A percentile compares a stretch with the other conserved stretches of the same genome.
These are phyloP conservation scores for Sugiyamaella xylanicola DNA, from an alignment of 1,139 yeast species.

Conservation along the genomic window DNA sequence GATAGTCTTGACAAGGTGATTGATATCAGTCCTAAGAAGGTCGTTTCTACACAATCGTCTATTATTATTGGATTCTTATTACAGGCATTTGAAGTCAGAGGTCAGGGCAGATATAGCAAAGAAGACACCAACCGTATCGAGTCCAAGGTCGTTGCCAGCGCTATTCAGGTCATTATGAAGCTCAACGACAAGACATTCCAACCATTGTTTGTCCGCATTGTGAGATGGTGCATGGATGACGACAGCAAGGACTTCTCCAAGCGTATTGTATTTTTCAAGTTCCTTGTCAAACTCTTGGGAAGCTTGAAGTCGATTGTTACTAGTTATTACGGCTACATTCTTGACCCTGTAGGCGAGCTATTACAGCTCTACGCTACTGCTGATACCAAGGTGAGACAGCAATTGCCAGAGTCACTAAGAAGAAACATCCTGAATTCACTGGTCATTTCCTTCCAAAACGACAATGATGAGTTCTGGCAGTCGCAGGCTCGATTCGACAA, in stretches of 20 bases:
- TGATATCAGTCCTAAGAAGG: constrained; percentile 69
- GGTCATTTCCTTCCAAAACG: constrained; percentile 79
- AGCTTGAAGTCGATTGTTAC: constrained; percentile 85
- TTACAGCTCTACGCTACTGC: constrained; percentile 9
- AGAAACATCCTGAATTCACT: constrained; percentile 72
- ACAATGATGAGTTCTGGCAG: constrained; percentile 94
- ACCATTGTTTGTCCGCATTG: constrained; percentile 83
- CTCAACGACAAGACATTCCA: constrained; percentile 91
- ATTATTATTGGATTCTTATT: constrained; percentile 70
- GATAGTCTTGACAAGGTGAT: constrained; percentile 65
- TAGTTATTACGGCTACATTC: constrained; percentile 77
- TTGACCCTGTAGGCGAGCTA: constrained; percentile 59
- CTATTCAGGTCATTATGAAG: constrained; percentile 79
- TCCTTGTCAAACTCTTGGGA: constrained; percentile 82
- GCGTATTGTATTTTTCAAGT: constrained; percentile 74
- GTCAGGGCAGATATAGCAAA: constrained; percentile 61
- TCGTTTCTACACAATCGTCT: constrained; percentile 71
- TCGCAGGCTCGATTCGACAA: constrained; percentile 80
- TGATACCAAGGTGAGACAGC: constrained; percentile 24
- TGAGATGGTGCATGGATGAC: constrained; percentile 92
- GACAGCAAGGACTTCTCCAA: constrained; percentile 52
- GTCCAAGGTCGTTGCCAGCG: constrained; percentile 70
- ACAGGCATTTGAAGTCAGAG: constrained; percentile 60
- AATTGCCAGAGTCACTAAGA: constrained; percentile 53
- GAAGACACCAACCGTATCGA: constrained; percentile 84